A percentile compares a stretch with the other conserved stretches of the same genome.
Evolutionary conservation across 371 early-diverging fungal genomes (phyloP).

Genomic region (Mucor indicus): DNA sequence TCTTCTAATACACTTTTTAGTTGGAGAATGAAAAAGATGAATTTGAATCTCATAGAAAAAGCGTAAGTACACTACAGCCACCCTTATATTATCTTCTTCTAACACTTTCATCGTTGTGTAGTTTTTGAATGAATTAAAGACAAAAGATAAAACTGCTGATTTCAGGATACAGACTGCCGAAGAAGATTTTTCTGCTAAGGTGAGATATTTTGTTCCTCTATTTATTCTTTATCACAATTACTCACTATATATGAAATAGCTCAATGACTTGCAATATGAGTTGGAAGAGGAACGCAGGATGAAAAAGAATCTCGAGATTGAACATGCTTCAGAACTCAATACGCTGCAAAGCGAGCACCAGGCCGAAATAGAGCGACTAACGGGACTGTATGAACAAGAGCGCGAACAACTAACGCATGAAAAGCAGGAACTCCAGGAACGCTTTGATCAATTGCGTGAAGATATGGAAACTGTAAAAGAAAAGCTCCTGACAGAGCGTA

Average conservation of each 20-base stretch:
- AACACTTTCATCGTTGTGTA: conserved; percentile 4
- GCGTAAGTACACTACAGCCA: conserved; percentile 19
- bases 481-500: conserved; percentile 41
- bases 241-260: not conserved
- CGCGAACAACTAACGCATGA: not conserved
- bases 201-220: not conserved
- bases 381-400: no score
- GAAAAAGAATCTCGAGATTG: conserved; percentile 14
- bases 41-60: conserved; percentile 32
- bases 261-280: conserved; percentile 17
- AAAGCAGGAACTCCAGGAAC: not conserved
- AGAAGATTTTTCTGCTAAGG: conserved; percentile 38
- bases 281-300: conserved; percentile 18
- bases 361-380: no score
- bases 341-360: not conserved
- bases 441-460: conserved; percentile 15
- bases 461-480: conserved; percentile 25
- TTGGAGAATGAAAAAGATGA: conserved; percentile 30
- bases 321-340: conserved; percentile 15
- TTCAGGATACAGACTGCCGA: conserved; percentile 41
- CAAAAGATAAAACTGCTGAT: conserved; percentile 45
- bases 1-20: no score
- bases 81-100: not conserved
- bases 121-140: conserved; percentile 45
- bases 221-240: no score